These are phyloP conservation scores for Colletotrichum cereale DNA, from an alignment of 2,329 filamentous ascomycete genomes.

Conservation along the genomic window DNA sequence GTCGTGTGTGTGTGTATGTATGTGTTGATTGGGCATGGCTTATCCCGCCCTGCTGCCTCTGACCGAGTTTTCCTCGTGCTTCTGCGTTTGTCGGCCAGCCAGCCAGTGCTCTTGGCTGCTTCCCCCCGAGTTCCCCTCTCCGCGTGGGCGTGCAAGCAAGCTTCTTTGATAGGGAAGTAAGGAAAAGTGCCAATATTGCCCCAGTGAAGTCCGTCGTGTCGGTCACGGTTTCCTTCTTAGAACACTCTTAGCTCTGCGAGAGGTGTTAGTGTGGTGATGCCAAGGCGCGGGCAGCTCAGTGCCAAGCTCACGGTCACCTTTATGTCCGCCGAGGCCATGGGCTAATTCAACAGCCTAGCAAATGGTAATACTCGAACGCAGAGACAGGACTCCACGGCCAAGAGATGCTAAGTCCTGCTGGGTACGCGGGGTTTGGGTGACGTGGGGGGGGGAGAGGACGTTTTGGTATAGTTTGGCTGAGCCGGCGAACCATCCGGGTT, in stretches of 20 bases:
- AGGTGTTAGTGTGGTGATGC: slow-evolving; percentile 32
- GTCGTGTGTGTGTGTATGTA: background rate
- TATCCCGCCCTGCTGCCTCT: background rate
- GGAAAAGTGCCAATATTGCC: background rate
- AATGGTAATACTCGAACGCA: slow-evolving; percentile 12
- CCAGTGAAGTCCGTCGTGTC: slow-evolving; percentile 19
- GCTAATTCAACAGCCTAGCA: background rate
- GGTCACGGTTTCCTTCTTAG: slow-evolving; percentile 24
- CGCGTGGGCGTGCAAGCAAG: slow-evolving; percentile 9
- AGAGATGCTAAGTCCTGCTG: slow-evolving; percentile 35
- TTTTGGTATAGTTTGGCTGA: slow-evolving; percentile 8
- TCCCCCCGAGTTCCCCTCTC: slow-evolving; percentile 2
- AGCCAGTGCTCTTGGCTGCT: background rate
- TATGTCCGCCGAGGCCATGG: slow-evolving; percentile 6
- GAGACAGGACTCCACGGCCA: slow-evolving; percentile 34
- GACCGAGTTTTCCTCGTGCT: background rate
- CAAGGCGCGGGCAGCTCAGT: slow-evolving; percentile 30
- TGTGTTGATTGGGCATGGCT: slow-evolving; percentile 13
- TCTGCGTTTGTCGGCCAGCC: slow-evolving; percentile 6
- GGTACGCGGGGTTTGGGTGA: slow-evolving; percentile 23
- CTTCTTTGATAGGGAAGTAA: slow-evolving; percentile 14
- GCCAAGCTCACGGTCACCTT: slow-evolving; percentile 38
- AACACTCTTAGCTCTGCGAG: slow-evolving; percentile 22
- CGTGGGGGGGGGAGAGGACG: background rate
- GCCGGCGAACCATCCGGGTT: slow-evolving; percentile 35